Evolutionary conservation across 1,139 yeast species (phyloP).

Genomic region (Geotrichum klebahnii): DNA sequence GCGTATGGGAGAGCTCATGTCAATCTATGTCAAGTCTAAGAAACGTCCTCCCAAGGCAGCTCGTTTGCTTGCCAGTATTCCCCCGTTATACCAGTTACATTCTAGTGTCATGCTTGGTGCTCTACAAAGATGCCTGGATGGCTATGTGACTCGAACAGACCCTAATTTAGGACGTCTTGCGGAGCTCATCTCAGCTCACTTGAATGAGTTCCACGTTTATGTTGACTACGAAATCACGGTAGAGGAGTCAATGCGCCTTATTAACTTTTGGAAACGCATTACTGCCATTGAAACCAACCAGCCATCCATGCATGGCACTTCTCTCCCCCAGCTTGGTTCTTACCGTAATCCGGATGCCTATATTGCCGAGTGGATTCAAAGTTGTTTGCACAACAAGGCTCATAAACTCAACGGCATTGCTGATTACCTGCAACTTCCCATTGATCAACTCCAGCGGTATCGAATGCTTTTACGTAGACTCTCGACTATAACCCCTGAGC

Average conservation of each 20-base stretch:
- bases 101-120: constrained; percentile 25
- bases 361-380: constrained; percentile 29
- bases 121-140: constrained; percentile 25
- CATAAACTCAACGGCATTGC: constrained; percentile 26
- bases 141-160: constrained; percentile 16
- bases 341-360: constrained; percentile 29
- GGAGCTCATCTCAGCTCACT: constrained; percentile 18
- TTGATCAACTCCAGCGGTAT: constrained; percentile 17
- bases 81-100: constrained; percentile 30
- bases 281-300: constrained; percentile 22
- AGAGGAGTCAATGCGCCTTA: constrained; percentile 19
- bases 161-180: constrained; percentile 23
- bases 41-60: constrained; percentile 24
- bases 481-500: constrained; percentile 10
- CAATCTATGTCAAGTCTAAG: constrained; percentile 24
- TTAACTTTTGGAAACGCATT: constrained; percentile 21
- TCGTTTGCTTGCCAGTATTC: constrained; percentile 28
- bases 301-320: constrained; percentile 19
- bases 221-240: constrained; percentile 23
- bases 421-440: constrained; percentile 30
- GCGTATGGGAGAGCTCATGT: constrained; percentile 28
- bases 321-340: constrained; percentile 24
- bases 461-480: constrained; percentile 12
- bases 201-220: constrained; percentile 24
- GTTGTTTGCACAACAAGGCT: constrained; percentile 22